Conservation (phyloP, 768 basidiomycete species). For the Lentinus brumalis region DNA sequence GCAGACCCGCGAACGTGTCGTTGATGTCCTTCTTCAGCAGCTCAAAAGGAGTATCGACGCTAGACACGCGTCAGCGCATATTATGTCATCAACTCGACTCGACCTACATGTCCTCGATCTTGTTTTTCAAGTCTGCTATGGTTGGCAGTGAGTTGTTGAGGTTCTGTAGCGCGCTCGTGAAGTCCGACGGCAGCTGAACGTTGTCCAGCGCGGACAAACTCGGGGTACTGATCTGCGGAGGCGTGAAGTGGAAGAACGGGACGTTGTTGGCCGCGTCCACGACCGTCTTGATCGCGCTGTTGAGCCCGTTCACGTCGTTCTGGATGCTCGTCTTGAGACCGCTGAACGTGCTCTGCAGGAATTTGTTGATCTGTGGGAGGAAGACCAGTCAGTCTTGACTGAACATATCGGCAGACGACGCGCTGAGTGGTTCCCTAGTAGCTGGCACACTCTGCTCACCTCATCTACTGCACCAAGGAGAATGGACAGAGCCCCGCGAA, state of each 20-base stretch:
- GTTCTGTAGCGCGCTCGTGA: constrained; percentile 69
- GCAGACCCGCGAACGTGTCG: constrained; percentile 72
- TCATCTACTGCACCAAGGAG: constrained; percentile 83
- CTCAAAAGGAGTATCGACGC: constrained; percentile 87
- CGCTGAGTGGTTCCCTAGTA: too few relatives aligned
- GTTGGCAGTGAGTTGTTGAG: constrained; percentile 85
- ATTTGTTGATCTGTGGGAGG: constrained; percentile 62
- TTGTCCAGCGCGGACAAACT: constrained; percentile 74
- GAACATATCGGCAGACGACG: too few relatives aligned
- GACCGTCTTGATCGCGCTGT: constrained; percentile 63
- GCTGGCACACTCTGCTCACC: constrained; percentile 56
- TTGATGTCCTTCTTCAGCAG: constrained; percentile 88
- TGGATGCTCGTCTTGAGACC: constrained; percentile 72
- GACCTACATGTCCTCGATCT: constrained; percentile 67
- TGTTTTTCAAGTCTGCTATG: constrained; percentile 70
- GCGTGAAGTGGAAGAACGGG: constrained; percentile 66
- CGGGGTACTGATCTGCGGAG: constrained; percentile 76
- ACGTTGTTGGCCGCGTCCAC: constrained; percentile 52
- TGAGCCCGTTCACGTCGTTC: constrained; percentile 65
- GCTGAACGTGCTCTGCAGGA: constrained; percentile 60
- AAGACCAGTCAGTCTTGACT: neutral
- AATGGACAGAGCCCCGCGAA: constrained; percentile 77
- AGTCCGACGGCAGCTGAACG: constrained; percentile 75
- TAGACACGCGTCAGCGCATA: constrained; percentile 27
- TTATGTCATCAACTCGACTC: too few relatives aligned